Conservation (phyloP, 2,329 filamentous ascomycete species). For the Dactylellina drechsleri region DNA sequence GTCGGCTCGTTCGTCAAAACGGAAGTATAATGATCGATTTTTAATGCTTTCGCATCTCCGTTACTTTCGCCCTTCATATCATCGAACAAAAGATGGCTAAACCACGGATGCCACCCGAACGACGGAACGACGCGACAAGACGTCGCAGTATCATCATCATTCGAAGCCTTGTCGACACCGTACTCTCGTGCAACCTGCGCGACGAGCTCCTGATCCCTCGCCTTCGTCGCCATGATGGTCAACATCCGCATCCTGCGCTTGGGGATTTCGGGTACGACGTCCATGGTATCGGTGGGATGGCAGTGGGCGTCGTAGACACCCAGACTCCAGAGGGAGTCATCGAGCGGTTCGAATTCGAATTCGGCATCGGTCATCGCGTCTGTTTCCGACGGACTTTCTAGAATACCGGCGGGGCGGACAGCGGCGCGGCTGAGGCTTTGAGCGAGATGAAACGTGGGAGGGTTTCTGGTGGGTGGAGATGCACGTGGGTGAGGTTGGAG, state of each 20-base stretch:
- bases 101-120: slow-evolving; percentile 93
- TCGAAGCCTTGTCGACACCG: slow-evolving; percentile 61
- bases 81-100: slow-evolving; percentile 79
- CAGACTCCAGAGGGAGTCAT: slow-evolving; percentile 68
- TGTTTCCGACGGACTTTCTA: not conserved
- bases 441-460: not conserved
- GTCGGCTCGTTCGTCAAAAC: slow-evolving; percentile 70
- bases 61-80: slow-evolving; percentile 63
- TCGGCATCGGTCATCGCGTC: slow-evolving; percentile 25
- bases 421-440: not conserved
- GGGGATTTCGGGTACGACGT: slow-evolving; percentile 63
- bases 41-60: slow-evolving; percentile 31
- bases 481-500: slow-evolving; percentile 15
- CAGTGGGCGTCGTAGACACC: slow-evolving; percentile 83
- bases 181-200: slow-evolving; percentile 69
- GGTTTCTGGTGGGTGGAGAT: slow-evolving; percentile 1
- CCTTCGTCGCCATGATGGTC: slow-evolving; percentile 80
- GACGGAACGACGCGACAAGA: slow-evolving; percentile 68
- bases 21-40: slow-evolving; percentile 70
- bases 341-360: slow-evolving; percentile 20
- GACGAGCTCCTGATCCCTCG: slow-evolving; percentile 79
- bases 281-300: slow-evolving; percentile 78
- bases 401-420: not conserved
- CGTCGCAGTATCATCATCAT: slow-evolving; percentile 51
- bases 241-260: slow-evolving; percentile 62